Percentiles rank a stretch among this genome's conserved stretches.
Evolutionary conservation across 1,284 basidiomycete species (phyloP).

Genomic region (Ustilago vetiveriae): DNA sequence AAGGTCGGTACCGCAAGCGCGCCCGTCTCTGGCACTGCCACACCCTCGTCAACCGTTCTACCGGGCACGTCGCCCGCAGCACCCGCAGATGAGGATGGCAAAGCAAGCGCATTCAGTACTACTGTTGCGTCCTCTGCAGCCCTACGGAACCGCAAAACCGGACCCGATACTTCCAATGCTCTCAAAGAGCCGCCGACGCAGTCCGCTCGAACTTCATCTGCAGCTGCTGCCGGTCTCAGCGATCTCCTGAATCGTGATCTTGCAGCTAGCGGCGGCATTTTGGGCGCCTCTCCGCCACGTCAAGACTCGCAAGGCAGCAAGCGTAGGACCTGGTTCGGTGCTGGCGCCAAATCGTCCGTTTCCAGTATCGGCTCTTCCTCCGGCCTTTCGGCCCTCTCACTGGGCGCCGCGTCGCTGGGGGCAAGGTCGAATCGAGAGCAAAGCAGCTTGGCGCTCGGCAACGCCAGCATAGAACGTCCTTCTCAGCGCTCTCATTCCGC

Average conservation of each 20-base stretch:
- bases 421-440: slow-evolving; percentile 39
- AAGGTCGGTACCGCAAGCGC: slow-evolving; percentile 31
- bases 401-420: slow-evolving; percentile 19
- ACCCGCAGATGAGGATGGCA: slow-evolving; percentile 3
- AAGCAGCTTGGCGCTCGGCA: slow-evolving; percentile 58
- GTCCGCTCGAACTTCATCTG: slow-evolving; percentile 23
- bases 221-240: slow-evolving; percentile 47
- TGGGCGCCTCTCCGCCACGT: slow-evolving; percentile 26
- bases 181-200: slow-evolving; percentile 14
- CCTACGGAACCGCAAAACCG: slow-evolving; percentile 40
- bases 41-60: slow-evolving; percentile 18
- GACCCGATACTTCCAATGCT: slow-evolving; percentile 2
- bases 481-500: slow-evolving; percentile 27
- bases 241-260: slow-evolving; percentile 45
- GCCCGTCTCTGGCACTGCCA: slow-evolving; percentile 39
- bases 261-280: slow-evolving; percentile 30
- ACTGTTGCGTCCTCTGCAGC: slow-evolving; percentile 3
- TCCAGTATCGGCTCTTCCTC: slow-evolving; percentile 29
- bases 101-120: slow-evolving; percentile 23
- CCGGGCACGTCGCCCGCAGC: slow-evolving; percentile 3
- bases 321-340: slow-evolving; percentile 48
- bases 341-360: slow-evolving; percentile 17
- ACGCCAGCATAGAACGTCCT: slow-evolving; percentile 51
- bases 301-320: slow-evolving; percentile 32
- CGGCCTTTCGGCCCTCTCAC: slow-evolving; percentile 30